Evolutionary conservation across 345 rosid species (phyloP).

Genomic region (Cardamine occulta): DNA sequence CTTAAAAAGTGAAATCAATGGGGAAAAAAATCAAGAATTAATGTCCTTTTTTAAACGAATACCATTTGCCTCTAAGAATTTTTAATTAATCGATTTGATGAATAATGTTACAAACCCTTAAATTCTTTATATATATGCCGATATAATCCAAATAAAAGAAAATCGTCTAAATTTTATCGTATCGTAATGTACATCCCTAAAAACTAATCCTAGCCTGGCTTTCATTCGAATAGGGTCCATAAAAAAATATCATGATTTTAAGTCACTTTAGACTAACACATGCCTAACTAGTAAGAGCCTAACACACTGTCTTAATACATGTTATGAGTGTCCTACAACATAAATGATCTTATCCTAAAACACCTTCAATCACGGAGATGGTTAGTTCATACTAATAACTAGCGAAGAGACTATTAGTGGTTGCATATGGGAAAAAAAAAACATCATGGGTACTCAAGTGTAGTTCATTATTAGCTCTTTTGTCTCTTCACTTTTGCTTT

Average conservation of each 20-base stretch:
- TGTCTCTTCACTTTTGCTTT: slow-evolving; percentile 47
- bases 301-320: slow-evolving; percentile 1
- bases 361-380: slow-evolving; percentile 44
- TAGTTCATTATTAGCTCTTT: slow-evolving; percentile 45
- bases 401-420: slow-evolving; percentile 36
- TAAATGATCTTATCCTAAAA: slow-evolving; percentile 21
- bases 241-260: not conserved
- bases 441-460: slow-evolving; percentile 67
- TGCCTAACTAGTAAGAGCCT: not conserved
- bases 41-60: too few species aligned
- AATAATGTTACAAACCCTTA: too few species aligned
- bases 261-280: not conserved
- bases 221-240: not conserved
- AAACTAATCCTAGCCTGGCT: not conserved
- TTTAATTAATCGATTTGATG: too few species aligned
- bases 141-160: too few species aligned
- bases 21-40: too few species aligned
- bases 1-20: too few species aligned
- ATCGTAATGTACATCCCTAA: not conserved
- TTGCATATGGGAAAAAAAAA: slow-evolving; percentile 67
- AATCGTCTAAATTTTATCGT: not conserved
- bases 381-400: slow-evolving; percentile 34
- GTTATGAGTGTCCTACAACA: slow-evolving; percentile 10
- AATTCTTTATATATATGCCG: not conserved
- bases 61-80: too few species aligned